Conservation (phyloP, 2,329 filamentous ascomycete genomes). For the Pseudocercospora eumusae region DNA sequence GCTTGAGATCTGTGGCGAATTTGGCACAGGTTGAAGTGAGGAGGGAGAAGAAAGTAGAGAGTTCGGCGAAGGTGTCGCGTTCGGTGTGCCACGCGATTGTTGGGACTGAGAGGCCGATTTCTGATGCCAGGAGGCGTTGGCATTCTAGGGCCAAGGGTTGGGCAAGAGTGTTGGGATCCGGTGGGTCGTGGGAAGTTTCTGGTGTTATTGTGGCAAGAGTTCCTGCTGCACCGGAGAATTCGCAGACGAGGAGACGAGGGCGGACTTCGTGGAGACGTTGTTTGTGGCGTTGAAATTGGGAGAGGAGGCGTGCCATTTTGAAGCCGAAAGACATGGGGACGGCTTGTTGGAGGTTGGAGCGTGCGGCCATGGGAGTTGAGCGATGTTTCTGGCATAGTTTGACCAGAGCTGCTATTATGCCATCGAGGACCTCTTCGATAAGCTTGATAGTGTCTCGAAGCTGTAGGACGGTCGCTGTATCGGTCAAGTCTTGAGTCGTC, state of each 20-base stretch:
- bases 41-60: constrained; percentile 30
- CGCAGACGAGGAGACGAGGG: constrained; percentile 31
- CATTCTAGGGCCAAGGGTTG: constrained; percentile 29
- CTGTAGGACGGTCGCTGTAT: constrained; percentile 36
- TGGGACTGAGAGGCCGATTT: constrained; percentile 32
- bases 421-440: constrained; percentile 25
- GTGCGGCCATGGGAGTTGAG: constrained; percentile 35
- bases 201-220: constrained; percentile 34
- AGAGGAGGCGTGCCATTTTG: constrained; percentile 36
- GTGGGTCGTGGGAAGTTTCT: constrained; percentile 21
- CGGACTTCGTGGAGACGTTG: constrained; percentile 29
- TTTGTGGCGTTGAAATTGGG: constrained; percentile 34
- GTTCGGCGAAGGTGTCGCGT: constrained; percentile 36
- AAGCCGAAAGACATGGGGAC: constrained; percentile 38
- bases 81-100: constrained; percentile 39
- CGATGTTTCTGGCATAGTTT: constrained; percentile 31
- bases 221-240: constrained; percentile 37
- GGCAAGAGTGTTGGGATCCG: neutral
- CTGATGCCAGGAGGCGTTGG: constrained; percentile 29
- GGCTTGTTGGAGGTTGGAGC: constrained; percentile 37
- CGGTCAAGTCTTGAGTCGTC: constrained; percentile 36
- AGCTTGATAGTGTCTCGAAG: constrained; percentile 34
- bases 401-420: constrained; percentile 24
- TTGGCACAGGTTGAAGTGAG: constrained; percentile 37
- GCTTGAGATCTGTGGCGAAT: constrained; percentile 36